Evolutionary conservation across 2,329 filamentous ascomycete species (phyloP).

Genomic region (Hypoxylon sp.): DNA sequence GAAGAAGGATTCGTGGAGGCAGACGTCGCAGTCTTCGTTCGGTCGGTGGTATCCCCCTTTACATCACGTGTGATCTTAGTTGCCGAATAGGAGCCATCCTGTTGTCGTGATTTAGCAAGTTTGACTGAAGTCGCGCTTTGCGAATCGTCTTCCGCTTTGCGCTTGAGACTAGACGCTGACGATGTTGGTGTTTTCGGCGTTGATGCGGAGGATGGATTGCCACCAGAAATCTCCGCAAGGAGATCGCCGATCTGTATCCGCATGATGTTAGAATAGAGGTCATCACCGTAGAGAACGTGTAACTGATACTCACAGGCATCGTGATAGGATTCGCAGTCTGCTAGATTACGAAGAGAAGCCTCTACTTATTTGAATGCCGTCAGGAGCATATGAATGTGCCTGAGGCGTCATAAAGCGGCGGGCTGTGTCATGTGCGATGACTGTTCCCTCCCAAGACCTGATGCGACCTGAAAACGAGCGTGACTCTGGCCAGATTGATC

Average conservation of each 20-base stretch:
- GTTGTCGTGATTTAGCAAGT: conserved; percentile 47
- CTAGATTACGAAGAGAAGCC: conserved; percentile 30
- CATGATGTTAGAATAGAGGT: conserved; percentile 38
- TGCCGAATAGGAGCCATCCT: conserved; percentile 48
- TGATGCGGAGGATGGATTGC: conserved; percentile 57
- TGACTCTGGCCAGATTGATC: conserved; percentile 39
- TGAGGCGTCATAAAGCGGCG: conserved; percentile 49
- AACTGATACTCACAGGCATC: conserved; percentile 55
- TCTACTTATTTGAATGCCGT: conserved; percentile 42
- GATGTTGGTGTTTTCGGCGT: conserved; percentile 49
- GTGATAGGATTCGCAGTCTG: conserved; percentile 41
- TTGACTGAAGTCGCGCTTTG: conserved; percentile 45
- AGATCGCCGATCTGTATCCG: conserved; percentile 65
- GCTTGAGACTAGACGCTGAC: conserved; percentile 60
- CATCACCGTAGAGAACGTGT: background rate
- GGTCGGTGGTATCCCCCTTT: conserved; percentile 43
- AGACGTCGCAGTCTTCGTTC: conserved; percentile 44
- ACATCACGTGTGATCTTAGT: conserved; percentile 47
- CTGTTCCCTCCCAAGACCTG: conserved; percentile 28
- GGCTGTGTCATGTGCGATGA: conserved; percentile 46
- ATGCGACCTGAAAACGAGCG: conserved; percentile 41
- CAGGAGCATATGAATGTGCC: conserved; percentile 42
- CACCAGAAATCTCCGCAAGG: conserved; percentile 72
- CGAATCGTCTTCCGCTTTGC: conserved; percentile 68
- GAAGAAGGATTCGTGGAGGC: conserved; percentile 47